phyloP scores from a whole-genome alignment of 768 basidiomycete genomes.

The Paxillus ammoniavirescens region DNA sequence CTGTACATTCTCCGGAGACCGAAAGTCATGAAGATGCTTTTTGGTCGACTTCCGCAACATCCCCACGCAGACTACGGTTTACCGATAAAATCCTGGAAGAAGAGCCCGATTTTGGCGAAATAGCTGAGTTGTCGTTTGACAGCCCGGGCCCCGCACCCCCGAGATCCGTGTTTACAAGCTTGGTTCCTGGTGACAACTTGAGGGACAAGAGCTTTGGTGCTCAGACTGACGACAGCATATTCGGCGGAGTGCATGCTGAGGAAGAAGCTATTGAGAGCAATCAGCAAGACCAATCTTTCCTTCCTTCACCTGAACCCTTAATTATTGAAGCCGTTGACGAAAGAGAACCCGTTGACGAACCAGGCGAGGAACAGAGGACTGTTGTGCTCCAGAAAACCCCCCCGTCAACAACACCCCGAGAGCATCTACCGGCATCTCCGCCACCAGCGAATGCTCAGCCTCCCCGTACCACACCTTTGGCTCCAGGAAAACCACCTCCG shows the following conservation, averaged over 20 bases:
- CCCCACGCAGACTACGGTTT: conserved; percentile 59
- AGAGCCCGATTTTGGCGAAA: conserved; percentile 53
- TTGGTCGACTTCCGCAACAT: conserved; percentile 58
- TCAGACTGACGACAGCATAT: conserved; percentile 5
- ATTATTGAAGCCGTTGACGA: background rate
- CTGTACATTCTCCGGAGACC: conserved; percentile 21
- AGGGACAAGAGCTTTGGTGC: conserved; percentile 5
- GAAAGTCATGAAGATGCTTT: conserved; percentile 54
- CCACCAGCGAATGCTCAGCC: conserved; percentile 2
- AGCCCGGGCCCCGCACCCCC: conserved; percentile 40
- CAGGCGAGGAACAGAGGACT: conserved; percentile 30
- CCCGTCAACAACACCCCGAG: background rate
- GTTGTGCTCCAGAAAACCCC: conserved; percentile 27
- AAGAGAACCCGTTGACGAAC: conserved; percentile 10
- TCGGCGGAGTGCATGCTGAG: conserved; percentile 3
- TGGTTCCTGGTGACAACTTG: conserved; percentile 13
- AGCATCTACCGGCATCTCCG: background rate
- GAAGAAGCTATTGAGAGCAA: conserved; percentile 5
- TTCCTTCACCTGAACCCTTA: conserved; percentile 6
- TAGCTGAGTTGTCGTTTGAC: conserved; percentile 45
- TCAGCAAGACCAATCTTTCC: conserved; percentile 13
- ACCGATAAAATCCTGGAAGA: conserved; percentile 64
- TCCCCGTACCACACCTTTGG: conserved; percentile 4
- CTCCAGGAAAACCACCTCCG: conserved; percentile 3
- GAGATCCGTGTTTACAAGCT: conserved; percentile 27